phyloP scores from a whole-genome alignment of 176 grass and related monocot species.

The Paspalum notatum region DNA sequence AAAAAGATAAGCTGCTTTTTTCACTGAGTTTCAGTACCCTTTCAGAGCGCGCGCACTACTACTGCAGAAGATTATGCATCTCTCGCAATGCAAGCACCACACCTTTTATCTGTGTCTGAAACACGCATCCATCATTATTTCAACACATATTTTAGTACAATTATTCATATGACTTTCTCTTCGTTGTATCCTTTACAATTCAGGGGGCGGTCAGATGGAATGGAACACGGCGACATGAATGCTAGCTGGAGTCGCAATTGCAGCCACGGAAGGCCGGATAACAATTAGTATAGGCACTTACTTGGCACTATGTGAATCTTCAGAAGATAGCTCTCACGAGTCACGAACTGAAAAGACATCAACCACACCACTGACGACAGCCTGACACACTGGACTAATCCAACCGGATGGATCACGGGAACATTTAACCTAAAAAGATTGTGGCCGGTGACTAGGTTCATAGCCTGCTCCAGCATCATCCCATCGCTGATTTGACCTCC shows the following conservation, averaged over 20 bases:
- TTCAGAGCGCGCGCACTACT: background rate
- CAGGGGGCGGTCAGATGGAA: background rate
- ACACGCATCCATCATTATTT: background rate
- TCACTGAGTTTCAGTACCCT: background rate
- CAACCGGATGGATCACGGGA: background rate
- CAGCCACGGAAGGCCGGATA: background rate
- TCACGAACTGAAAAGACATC: background rate
- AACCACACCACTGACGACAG: background rate
- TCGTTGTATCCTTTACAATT: background rate
- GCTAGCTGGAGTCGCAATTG: background rate
- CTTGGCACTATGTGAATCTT: background rate
- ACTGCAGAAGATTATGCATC: background rate
- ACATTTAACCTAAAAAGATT: slow-evolving; percentile 17
- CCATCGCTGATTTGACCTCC: background rate
- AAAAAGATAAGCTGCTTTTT: slow-evolving; percentile 16
- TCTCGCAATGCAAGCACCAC: background rate
- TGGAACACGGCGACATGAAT: background rate
- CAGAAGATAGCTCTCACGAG: background rate
- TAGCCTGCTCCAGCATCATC: slow-evolving; percentile 7
- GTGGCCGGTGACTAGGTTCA: slow-evolving; percentile 30
- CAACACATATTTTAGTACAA: background rate
- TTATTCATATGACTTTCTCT: background rate
- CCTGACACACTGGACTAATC: background rate
- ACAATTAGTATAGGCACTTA: background rate
- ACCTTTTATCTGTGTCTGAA: background rate